phyloP scores from a whole-genome alignment of 2,329 filamentous ascomycete species.

The Colletotrichum sp. region DNA sequence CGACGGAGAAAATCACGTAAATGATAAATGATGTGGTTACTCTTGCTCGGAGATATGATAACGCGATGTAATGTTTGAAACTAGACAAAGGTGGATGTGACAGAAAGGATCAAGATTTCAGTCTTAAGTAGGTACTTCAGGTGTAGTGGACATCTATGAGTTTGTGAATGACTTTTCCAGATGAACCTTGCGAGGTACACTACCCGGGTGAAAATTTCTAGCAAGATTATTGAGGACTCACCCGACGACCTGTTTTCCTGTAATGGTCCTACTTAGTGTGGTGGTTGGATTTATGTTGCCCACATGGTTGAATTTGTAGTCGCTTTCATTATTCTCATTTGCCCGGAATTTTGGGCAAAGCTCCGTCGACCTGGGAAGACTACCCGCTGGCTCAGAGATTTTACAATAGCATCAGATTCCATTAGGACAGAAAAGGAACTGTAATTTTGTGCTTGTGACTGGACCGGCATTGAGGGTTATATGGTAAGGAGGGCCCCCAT shows the following conservation, averaged over 20 bases:
- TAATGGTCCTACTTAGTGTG: neutral
- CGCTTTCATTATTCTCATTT: neutral
- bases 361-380: neutral
- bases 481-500: neutral
- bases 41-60: fast-evolving
- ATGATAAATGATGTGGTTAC: fast-evolving
- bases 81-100: neutral
- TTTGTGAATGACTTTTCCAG: neutral
- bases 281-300: neutral
- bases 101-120: neutral
- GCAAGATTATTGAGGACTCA: neutral
- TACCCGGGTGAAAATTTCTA: neutral
- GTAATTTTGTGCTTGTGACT: neutral
- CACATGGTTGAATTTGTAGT: neutral
- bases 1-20: fast-evolving
- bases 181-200: neutral
- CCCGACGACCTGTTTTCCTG: neutral
- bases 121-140: neutral
- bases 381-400: neutral
- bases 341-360: neutral
- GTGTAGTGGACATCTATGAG: neutral
- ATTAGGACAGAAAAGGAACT: neutral
- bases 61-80: neutral
- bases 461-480: neutral
- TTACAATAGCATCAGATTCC: neutral